Percentiles rank a stretch among this genome's conserved stretches.
These are phyloP conservation scores for Chlorokybus atmophyticus DNA, from an alignment of 139 green algal species.

Conservation along the genomic window DNA sequence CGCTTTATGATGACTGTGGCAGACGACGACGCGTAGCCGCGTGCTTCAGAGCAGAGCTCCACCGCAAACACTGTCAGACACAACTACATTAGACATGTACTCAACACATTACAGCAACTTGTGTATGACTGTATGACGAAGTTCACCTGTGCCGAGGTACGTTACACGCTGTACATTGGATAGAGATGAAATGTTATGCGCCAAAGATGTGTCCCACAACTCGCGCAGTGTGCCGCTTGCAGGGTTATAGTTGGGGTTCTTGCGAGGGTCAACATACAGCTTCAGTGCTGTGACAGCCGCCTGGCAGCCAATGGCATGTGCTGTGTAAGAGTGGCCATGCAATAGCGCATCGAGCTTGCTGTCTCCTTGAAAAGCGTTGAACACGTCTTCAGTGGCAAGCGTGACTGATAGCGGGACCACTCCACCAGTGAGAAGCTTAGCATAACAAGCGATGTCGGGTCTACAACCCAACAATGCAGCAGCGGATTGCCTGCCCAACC, in stretches of 20 bases:
- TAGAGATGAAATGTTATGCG: constrained; percentile 45
- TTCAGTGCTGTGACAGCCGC: constrained; percentile 51
- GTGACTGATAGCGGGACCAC: constrained; percentile 73
- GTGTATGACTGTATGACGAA: not conserved
- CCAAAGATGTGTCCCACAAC: constrained; percentile 48
- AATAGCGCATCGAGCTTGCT: constrained; percentile 61
- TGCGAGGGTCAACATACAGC: constrained; percentile 37
- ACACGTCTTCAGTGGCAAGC: constrained; percentile 59
- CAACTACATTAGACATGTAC: not conserved
- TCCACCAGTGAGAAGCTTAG: constrained; percentile 82
- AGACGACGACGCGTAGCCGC: not conserved
- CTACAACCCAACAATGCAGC: constrained; percentile 45
- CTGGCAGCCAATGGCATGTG: constrained; percentile 70
- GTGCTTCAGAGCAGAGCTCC: constrained; percentile 41
- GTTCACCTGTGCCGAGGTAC: not conserved
- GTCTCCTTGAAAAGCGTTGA: constrained; percentile 60
- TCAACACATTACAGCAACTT: not conserved
- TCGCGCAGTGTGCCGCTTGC: constrained; percentile 29
- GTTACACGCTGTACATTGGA: constrained; percentile 40
- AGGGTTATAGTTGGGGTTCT: constrained; percentile 56
- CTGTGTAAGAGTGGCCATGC: constrained; percentile 97
- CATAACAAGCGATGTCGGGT: constrained; percentile 89
- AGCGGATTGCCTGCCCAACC: constrained; percentile 53
- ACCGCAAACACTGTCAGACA: constrained; percentile 60
- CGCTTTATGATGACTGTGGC: constrained; percentile 6